Evolutionary conservation across 176 grass and related monocot genomes (phyloP).

Genomic region (Ananas comosus): DNA sequence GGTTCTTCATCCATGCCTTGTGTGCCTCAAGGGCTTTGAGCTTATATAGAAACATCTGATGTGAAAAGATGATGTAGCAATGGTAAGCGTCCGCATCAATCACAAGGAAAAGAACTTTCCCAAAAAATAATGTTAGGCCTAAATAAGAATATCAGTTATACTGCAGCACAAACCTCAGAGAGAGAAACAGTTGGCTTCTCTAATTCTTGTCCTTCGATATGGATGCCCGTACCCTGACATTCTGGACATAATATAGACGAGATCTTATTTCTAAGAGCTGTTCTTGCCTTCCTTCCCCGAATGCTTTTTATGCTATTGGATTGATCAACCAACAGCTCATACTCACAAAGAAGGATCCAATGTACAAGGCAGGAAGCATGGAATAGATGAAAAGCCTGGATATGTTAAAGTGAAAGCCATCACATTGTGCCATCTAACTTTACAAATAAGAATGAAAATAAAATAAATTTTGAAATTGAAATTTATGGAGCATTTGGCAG

Average conservation of each 20-base stretch:
- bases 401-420: not conserved
- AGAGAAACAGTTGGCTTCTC: constrained; percentile 81
- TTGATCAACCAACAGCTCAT: constrained; percentile 54
- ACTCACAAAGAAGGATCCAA: constrained; percentile 85
- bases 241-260: constrained; percentile 76
- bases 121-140: not conserved
- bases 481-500: too few relatives aligned
- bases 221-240: constrained; percentile 83
- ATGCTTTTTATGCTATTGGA: constrained; percentile 51
- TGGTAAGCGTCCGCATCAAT: not conserved
- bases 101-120: not conserved
- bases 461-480: too few relatives aligned
- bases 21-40: constrained; percentile 90
- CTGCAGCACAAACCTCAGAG: constrained; percentile 49
- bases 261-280: constrained; percentile 41
- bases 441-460: too few relatives aligned
- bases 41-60: constrained; percentile 88
- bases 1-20: constrained; percentile 94
- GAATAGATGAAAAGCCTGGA: constrained; percentile 57
- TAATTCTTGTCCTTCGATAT: constrained; percentile 60
- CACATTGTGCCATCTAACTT: not conserved
- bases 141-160: constrained; percentile 14
- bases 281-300: constrained; percentile 76
- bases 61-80: not conserved
- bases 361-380: constrained; percentile 88